These are phyloP conservation scores for Pulicaria dysenterica DNA, from an alignment of 129 eudicot species.

Conservation along the genomic window DNA sequence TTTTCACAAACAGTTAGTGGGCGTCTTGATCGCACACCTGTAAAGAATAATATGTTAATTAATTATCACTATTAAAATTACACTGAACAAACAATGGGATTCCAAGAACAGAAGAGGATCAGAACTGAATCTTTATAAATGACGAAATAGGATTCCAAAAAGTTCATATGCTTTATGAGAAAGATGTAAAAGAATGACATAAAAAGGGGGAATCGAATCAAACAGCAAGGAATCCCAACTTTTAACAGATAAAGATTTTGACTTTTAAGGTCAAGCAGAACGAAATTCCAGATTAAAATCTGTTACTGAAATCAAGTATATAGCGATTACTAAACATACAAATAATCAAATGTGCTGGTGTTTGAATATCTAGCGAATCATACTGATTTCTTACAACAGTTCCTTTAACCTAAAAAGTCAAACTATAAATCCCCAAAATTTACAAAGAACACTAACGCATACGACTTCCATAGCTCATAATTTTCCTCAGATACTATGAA, in stretches of 20 bases:
- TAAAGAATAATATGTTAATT: not conserved
- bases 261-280: conserved; percentile 11
- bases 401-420: conserved; percentile 12
- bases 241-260: not conserved
- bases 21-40: conserved; percentile 17
- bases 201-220: conserved; percentile 29
- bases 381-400: not conserved
- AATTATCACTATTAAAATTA: not conserved
- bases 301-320: not conserved
- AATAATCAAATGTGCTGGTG: conserved; percentile 9
- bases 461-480: not conserved
- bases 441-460: not conserved
- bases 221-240: conserved; percentile 9
- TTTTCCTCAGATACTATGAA: no score
- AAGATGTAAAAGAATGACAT: conserved; percentile 21
- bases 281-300: not conserved
- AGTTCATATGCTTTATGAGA: conserved; percentile 24
- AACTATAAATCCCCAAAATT: conserved; percentile 9
- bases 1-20: conserved; percentile 29
- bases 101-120: conserved; percentile 15
- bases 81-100: not conserved
- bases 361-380: not conserved
- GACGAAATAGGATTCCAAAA: conserved; percentile 18
- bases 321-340: not conserved
- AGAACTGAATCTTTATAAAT: conserved; percentile 24